These are phyloP conservation scores for Chaetomium sp. DNA, from an alignment of 2,329 filamentous ascomycete species.

Conservation along the genomic window DNA sequence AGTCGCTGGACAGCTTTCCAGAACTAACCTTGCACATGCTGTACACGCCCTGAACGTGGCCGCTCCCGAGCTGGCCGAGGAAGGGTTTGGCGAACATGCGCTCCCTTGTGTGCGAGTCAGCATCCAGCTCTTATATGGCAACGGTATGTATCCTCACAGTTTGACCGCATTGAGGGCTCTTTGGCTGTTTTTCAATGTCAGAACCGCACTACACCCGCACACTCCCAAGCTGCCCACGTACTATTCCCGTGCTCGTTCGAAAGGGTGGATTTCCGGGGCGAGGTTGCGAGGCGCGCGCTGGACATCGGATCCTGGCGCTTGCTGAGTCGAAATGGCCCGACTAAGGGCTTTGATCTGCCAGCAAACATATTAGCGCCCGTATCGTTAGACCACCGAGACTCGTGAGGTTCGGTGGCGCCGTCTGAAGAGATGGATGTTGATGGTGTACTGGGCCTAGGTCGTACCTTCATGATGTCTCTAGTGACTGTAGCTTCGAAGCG, in stretches of 20 bases:
- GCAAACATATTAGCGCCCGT: slow-evolving; percentile 20
- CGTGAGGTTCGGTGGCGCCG: background rate
- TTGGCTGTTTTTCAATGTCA: slow-evolving; percentile 29
- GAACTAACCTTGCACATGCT: slow-evolving; percentile 64
- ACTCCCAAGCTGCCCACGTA: slow-evolving; percentile 21
- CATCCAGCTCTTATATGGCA: background rate
- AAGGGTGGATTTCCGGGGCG: slow-evolving; percentile 37
- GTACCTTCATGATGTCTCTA: slow-evolving; percentile 29
- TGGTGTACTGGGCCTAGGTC: background rate
- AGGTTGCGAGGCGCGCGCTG: slow-evolving; percentile 39
- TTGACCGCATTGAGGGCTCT: slow-evolving; percentile 39
- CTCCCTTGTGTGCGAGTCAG: slow-evolving; percentile 51
- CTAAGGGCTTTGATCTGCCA: slow-evolving; percentile 40
- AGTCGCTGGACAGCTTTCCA: background rate
- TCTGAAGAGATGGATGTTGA: background rate
- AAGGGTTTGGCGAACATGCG: slow-evolving; percentile 64
- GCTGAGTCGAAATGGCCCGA: slow-evolving; percentile 37
- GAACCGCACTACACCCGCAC: background rate
- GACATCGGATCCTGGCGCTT: slow-evolving; percentile 39
- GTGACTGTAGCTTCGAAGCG: too few relatives aligned
- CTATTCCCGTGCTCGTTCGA: slow-evolving; percentile 38
- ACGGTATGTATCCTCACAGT: slow-evolving; percentile 27
- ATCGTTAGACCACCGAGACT: background rate
- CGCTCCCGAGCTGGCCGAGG: slow-evolving; percentile 80
- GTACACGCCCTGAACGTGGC: slow-evolving; percentile 91